Evolutionary conservation across 306 rosid genomes (phyloP), one percentile per base, ranked within the genome.

Genomic region (Dryas drummondii): DNA sequence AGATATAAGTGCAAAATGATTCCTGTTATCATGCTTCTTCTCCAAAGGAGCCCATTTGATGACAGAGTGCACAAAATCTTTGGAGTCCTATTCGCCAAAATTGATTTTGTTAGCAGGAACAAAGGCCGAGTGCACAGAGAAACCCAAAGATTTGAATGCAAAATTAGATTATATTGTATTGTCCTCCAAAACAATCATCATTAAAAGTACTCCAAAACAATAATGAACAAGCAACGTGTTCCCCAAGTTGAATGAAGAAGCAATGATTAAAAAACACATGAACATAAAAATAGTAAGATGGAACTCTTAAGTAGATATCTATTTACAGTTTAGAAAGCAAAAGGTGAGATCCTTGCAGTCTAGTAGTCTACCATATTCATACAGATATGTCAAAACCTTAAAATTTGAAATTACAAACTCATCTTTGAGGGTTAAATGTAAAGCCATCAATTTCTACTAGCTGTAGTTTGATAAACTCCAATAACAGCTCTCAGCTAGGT

Each of bases 251-350:
- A 52, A 52, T 16, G 14, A 52, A 52, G 32, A 14, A 14, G 32
- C 63, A 11, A 22, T 17, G 60, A 55, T 8, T 55, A 57, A 57
- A 8, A 9, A 62, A 60, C 3, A 14, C 22, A 22, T 53, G 37
- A 32, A 32, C 37, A 32, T 32, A 32, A 27, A 58, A 14, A 17
- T 8, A 16, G n/a, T 32, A 55, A 9, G 50, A 66, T 67, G 15
- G 62, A 72, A 50, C 11, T 50, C 27, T 69, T 12, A 68, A 65
- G 64, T 70, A 70, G 64, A 55, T 49, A 57, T 41, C 57, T 68
- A 78, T 80, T 64, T 78, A 85, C 72, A 84, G 45, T 55, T 57
- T 47, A 85, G 46, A 63, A 62, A 68, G 79, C 54, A 74, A 77
- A 57, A 46, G 68, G 58, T 64, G 54, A 83, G 69, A 72, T 54